Conservation (phyloP, 208 protist genomes). For the Acanthamoeba sp. region DNA sequence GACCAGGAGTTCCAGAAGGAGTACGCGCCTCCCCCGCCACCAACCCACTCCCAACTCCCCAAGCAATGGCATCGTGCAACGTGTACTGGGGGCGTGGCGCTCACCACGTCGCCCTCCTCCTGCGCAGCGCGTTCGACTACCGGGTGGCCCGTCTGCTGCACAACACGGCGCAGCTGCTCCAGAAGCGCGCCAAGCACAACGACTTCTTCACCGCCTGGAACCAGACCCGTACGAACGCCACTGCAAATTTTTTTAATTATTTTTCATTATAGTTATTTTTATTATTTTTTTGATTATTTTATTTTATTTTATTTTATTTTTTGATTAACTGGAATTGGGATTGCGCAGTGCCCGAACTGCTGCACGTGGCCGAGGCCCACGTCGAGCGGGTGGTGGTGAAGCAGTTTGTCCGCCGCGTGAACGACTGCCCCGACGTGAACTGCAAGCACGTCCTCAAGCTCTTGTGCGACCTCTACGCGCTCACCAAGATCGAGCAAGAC, state of each 20-base stretch:
- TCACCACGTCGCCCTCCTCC: too few species aligned
- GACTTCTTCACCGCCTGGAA: constrained; percentile 61
- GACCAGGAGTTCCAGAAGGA: constrained; percentile 54
- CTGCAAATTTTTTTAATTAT: neutral
- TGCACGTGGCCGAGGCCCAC: constrained; percentile 50
- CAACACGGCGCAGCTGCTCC: neutral
- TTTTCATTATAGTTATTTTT: neutral
- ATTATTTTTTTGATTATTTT: neutral
- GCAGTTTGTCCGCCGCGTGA: constrained; percentile 31
- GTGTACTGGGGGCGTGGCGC: too few species aligned
- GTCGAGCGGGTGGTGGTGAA: constrained; percentile 57
- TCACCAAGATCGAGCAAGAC: constrained; percentile 53
- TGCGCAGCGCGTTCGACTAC: constrained; percentile 15
- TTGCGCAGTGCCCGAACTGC: constrained; percentile 39
- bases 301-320: neutral
- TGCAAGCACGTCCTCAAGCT: constrained; percentile 52
- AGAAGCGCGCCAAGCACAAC: constrained; percentile 45
- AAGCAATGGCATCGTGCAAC: neutral
- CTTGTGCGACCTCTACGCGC: constrained; percentile 60
- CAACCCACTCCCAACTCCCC: neutral
- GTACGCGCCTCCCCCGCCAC: neutral
- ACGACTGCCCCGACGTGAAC: constrained; percentile 46
- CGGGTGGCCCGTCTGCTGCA: constrained; percentile 44
- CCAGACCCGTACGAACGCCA: neutral
- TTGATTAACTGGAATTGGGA: too few species aligned